Evolutionary conservation across 2,329 filamentous ascomycete genomes (phyloP), one percentile per base, ranked within the genome.

Genomic region (Ophiostoma populinum): DNA sequence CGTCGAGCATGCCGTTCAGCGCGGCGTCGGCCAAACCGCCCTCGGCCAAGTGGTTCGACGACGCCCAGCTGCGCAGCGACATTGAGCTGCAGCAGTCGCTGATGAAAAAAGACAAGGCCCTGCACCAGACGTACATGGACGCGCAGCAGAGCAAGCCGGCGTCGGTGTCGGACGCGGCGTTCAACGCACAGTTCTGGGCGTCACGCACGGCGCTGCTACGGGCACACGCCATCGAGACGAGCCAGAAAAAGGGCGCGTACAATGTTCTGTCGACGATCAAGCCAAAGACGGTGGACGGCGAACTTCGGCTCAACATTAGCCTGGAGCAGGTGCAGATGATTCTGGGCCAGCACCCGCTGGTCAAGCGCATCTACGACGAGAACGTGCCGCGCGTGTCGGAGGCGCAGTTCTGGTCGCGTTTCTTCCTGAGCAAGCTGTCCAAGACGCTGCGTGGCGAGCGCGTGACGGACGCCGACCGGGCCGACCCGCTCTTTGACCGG

Each of bases 121-220:
- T 98, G 26, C 72, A 80, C 46, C 74, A 80, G 51, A 90, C 86
- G 28, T 94, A 94, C 52, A 76, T 83, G 58, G 83, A 93, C 49
- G 80, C 83, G 1, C 62, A 85, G 32, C 66, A 70, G 35, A 80
- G 80, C 7, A 93, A 93, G 49, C 85, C 87, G 1, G 79, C 87
- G 7, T 75, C 79, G 2, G 77, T 95, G 41, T 77, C 78, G 0
- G 73, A 79, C 19, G 70, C 70, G 2, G 77, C 85, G 29, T 93
- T 95, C 54, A 85, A 87, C 45, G 65, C 74, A 1, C 87, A 94
- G 52, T 98, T 98, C 58, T 98, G 90, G 90, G 82, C 83, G 2
- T 82, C 83, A 2, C 70, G 92, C 30, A 70, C 86, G 31, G 83
- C 83, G 51, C 62, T 94, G 21, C 65, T 98, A 20, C 79, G 90